These are phyloP conservation scores for Nicotiana obtusifolia DNA, from an alignment of 257 asterid species.

Conservation along the genomic window DNA sequence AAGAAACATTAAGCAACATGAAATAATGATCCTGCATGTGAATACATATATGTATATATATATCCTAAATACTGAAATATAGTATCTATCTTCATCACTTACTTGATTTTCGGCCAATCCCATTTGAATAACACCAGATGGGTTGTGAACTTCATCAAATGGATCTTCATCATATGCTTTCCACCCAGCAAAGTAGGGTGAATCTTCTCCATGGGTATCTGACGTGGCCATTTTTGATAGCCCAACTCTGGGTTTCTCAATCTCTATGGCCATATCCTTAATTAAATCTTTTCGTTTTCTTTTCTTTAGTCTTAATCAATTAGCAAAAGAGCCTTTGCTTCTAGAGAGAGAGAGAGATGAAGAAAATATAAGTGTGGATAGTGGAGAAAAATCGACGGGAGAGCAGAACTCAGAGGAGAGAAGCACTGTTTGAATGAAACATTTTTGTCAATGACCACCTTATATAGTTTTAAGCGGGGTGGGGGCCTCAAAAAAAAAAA, in stretches of 20 bases:
- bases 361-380: background rate
- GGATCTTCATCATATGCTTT: conserved; percentile 83
- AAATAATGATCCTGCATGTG: background rate
- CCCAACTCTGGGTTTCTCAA: conserved; percentile 21
- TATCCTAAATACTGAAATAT: background rate
- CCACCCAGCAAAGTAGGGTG: conserved; percentile 94
- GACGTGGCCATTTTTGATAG: conserved; percentile 59
- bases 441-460: conserved; percentile 5
- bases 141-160: conserved; percentile 48
- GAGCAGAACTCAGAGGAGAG: background rate
- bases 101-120: conserved; percentile 92
- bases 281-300: background rate
- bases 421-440: conserved; percentile 2
- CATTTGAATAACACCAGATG: conserved; percentile 83
- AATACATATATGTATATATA: background rate
- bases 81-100: background rate
- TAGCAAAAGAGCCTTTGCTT: background rate
- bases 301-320: background rate
- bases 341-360: background rate
- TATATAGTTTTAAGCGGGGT: background rate
- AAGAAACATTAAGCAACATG: background rate
- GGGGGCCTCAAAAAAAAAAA: conserved; percentile 26
- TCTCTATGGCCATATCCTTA: conserved; percentile 35
- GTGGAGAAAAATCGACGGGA: no score
- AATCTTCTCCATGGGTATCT: conserved; percentile 79